Percentiles rank a stretch among this genome's conserved stretches.
phyloP scores from a whole-genome alignment of 129 eudicot genomes.

The Helianthus tuberosus region DNA sequence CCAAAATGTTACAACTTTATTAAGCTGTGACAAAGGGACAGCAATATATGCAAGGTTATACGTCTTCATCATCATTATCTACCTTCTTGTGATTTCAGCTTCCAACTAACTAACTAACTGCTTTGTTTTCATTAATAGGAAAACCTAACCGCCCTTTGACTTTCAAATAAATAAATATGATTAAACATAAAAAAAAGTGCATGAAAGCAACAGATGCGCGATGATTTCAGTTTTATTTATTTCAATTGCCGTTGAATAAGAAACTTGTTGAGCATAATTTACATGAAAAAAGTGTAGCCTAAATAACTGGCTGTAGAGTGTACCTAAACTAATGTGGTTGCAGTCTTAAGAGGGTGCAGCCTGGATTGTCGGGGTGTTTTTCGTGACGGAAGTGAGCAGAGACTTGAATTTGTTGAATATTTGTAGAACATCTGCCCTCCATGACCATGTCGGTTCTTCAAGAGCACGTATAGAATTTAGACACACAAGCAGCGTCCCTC shows the following conservation, averaged over 20 bases:
- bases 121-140: slow-evolving; percentile 28
- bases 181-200: slow-evolving; percentile 7
- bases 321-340: slow-evolving; percentile 27
- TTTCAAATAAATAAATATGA: slow-evolving; percentile 10
- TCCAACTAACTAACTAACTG: slow-evolving; percentile 36
- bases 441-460: slow-evolving; percentile 84
- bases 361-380: slow-evolving; percentile 44
- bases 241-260: slow-evolving; percentile 15
- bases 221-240: slow-evolving; percentile 7
- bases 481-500: slow-evolving; percentile 96
- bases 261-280: slow-evolving; percentile 14
- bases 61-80: slow-evolving; percentile 20
- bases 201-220: not conserved
- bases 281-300: slow-evolving; percentile 24
- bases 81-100: slow-evolving; percentile 42
- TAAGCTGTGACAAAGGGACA: slow-evolving; percentile 11
- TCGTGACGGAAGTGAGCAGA: slow-evolving; percentile 31
- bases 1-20: slow-evolving; percentile 7
- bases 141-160: slow-evolving; percentile 33
- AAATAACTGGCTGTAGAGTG: slow-evolving; percentile 11
- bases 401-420: slow-evolving; percentile 40
- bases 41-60: slow-evolving; percentile 9
- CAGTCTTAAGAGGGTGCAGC: slow-evolving; percentile 56
- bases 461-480: slow-evolving; percentile 90
- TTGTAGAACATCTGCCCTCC: slow-evolving; percentile 63